Evolutionary conservation across 2,329 filamentous ascomycete species (phyloP), one percentile per base, ranked within the genome.

Genomic region (Aureobasidium vineae): DNA sequence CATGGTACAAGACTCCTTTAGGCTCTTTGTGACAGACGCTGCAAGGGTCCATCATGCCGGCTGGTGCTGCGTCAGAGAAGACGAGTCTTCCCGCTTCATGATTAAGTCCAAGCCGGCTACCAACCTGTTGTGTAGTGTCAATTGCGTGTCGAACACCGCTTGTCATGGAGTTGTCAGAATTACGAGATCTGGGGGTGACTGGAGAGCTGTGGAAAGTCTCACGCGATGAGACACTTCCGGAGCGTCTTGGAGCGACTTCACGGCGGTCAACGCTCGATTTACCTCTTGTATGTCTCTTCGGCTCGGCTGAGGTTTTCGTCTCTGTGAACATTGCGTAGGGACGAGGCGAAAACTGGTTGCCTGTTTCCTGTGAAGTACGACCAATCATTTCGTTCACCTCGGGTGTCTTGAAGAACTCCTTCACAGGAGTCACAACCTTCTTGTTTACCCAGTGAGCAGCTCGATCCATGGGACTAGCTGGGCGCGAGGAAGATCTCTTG

Each of bases 1-100:
- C 61, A n/a, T 49, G 36, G 38, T 38, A 38, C n/a, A 65, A n/a
- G 2, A 47, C 21, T 6, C 61, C 61, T 23, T 4, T 56, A 1
- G 50, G 50, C 13, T 65, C 61, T 26, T 38, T 47, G 2, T 21
- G 36, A 16, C 61, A 65, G 8, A 47, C 50, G 10, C 41, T 47
- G 28, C 61, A 65, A 33, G 61, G 38, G 8, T 65, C 61, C 61
- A 65, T 65, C 61, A 56, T 65, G 4, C 61, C 61, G 11, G 49
- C 23, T 16, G 61, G 61, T n/a, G 61, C 61, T 19, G 16, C 6
- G 10, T 65, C 61, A 11, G 61, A 45, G 19, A 65, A 65, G 15
- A 40, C 38, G 4, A 65, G n/a, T 54, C 61, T 28, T 16, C 61
- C 50, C 2, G 50, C 23, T 36, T 45, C 50, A 28, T 28, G 38